A percentile compares a stretch with the other conserved stretches of the same genome.
phyloP scores from a whole-genome alignment of 2,329 filamentous ascomycete genomes.

The Furcasterigmium sp. region DNA sequence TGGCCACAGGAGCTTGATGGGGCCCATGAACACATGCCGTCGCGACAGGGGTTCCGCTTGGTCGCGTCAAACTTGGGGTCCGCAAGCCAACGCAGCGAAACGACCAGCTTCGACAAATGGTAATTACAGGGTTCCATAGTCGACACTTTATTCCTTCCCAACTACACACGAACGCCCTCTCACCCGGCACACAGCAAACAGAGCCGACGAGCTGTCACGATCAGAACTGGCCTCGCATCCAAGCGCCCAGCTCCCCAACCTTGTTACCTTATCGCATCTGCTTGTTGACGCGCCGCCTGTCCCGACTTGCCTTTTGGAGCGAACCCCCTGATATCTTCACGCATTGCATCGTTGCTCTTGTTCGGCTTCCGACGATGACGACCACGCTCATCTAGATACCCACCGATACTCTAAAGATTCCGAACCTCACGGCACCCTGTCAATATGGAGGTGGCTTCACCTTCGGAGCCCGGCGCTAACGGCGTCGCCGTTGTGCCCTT shows the following conservation, averaged over 20 bases:
- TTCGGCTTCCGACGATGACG: conserved; percentile 8
- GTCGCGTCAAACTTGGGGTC: conserved; percentile 10
- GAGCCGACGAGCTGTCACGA: too few species aligned
- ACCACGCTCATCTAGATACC: conserved; percentile 9
- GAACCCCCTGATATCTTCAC: neutral
- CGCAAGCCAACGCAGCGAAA: too few species aligned
- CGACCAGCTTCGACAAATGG: neutral
- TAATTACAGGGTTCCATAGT: neutral
- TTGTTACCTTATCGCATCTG: too few species aligned
- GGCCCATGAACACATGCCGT: conserved; percentile 26
- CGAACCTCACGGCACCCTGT: conserved; percentile 10
- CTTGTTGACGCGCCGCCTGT: too few species aligned
- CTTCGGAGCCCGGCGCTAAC: conserved; percentile 39
- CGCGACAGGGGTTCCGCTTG: conserved; percentile 23
- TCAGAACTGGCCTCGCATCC: conserved; percentile 1
- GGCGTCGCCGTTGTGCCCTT: conserved; percentile 42
- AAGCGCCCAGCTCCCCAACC: too few species aligned
- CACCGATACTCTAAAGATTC: conserved; percentile 9
- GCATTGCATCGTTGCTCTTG: neutral
- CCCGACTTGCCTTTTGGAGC: conserved; percentile 1
- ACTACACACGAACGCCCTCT: neutral
- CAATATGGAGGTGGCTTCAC: conserved; percentile 49
- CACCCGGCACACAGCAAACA: neutral
- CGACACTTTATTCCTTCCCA: conserved; percentile 6
- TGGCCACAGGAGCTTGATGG: conserved; percentile 16